Evolutionary conservation across 176 grass and related monocot genomes (phyloP).

Genomic region (Aegilops sharonensis): DNA sequence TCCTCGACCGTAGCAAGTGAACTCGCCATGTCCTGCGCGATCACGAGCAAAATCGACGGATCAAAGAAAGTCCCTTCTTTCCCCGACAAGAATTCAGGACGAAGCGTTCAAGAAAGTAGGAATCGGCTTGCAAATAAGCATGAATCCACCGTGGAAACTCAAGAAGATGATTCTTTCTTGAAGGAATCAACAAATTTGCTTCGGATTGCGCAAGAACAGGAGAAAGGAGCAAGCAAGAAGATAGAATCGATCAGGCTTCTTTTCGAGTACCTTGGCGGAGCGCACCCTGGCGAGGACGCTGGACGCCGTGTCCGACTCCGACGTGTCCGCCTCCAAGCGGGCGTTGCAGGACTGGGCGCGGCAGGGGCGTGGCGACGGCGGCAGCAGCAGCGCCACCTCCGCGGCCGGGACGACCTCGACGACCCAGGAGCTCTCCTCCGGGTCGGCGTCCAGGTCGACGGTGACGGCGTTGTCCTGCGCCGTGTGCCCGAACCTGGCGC

Average conservation of each 20-base stretch:
- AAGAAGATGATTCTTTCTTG: background rate
- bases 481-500: slow-evolving; percentile 27
- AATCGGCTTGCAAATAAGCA: background rate
- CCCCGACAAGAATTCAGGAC: background rate
- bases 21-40: background rate
- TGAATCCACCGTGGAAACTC: background rate
- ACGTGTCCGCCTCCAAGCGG: background rate
- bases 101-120: background rate
- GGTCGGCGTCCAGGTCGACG: slow-evolving; percentile 12
- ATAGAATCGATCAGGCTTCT: background rate
- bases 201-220: background rate
- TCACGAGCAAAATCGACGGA: background rate
- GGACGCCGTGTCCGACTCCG: slow-evolving; percentile 13
- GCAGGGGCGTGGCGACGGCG: background rate
- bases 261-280: background rate
- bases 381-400: background rate
- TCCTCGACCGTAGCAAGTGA: slow-evolving; percentile 1
- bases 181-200: background rate
- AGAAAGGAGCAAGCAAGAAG: background rate
- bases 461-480: slow-evolving; percentile 34
- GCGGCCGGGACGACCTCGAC: slow-evolving; percentile 37
- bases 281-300: slow-evolving; percentile 28
- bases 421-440: slow-evolving; percentile 37
- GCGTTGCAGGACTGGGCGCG: slow-evolving; percentile 37
- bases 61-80: background rate